Evolutionary conservation across 2,329 filamentous ascomycete genomes (phyloP).

Genomic region (Geosmithia flava): DNA sequence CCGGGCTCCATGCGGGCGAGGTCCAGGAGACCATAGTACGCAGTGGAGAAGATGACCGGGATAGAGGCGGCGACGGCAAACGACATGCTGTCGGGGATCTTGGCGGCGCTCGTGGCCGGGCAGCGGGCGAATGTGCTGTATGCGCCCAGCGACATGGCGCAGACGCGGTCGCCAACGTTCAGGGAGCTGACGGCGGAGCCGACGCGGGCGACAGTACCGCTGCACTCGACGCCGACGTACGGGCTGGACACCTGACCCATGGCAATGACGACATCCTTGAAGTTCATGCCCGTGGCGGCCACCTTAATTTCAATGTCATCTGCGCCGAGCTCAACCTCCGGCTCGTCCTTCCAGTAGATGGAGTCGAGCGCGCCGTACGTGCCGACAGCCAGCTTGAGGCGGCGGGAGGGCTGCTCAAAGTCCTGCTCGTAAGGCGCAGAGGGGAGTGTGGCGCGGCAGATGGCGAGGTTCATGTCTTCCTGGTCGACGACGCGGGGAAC

Average conservation of each 20-base stretch:
- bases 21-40: conserved; percentile 6
- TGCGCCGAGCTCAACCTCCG: conserved; percentile 1
- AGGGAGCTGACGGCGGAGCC: conserved; percentile 8
- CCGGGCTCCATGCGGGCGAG: conserved; percentile 15
- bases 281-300: conserved; percentile 6
- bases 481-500: conserved; percentile 3
- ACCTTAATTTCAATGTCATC: conserved; percentile 6
- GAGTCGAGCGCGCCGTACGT: conserved; percentile 1
- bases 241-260: conserved; percentile 18
- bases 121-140: conserved; percentile 10
- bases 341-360: not conserved
- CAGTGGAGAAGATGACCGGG: conserved; percentile 4
- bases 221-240: conserved; percentile 21
- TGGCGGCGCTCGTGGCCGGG: not conserved
- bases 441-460: not conserved
- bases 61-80: conserved; percentile 14
- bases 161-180: conserved; percentile 9
- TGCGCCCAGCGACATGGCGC: conserved; percentile 10
- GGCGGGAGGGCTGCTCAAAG: not conserved
- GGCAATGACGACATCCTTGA: conserved; percentile 20
- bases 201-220: conserved; percentile 8
- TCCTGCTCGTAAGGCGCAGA: not conserved
- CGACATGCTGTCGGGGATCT: conserved; percentile 2
- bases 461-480: not conserved
- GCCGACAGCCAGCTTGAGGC: conserved; percentile 1